Evolutionary conservation across 176 grass and related monocot species (phyloP), one percentile per base, ranked within the genome.

Genomic region (Carex cristatella): DNA sequence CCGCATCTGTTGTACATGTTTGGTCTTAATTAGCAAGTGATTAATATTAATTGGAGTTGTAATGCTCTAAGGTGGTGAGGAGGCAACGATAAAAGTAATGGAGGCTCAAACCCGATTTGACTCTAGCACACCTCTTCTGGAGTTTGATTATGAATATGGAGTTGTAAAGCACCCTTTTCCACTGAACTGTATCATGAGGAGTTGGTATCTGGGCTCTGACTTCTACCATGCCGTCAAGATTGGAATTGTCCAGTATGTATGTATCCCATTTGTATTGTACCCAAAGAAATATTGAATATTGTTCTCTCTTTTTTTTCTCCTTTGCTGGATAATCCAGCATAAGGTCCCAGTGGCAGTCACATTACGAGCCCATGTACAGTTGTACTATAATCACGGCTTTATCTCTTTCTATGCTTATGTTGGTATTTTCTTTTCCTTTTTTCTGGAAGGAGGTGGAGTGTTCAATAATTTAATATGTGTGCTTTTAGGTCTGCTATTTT

Each of bases 211-310:
- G n/a, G 96, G 96, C 89, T 81, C 88, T 2, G 96, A 98, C 61
- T 98, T 98, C 79, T 98, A 95, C 80, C 71, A 98, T 83, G 91
- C 91, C 81, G 93, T 98, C 80, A 98, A 98, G 72, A 92, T 98
- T 86, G 96, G 96, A 74, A 98, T 95, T 55, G 96, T 98, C 63
- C 96, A 98, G 89, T 95, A 98, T 95, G 96, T 98, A 95, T 15
- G 93, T 90, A 86, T 84, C 46, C 48, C 61, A 78, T 32, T 57
- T 67, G 81, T 83, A 63, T 31, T 18, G 2, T 83, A 55, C n/a
- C 18, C 5, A 35, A 18, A 57, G 10, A 32, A 78, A 56, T 78
- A 16, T 33, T 57, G 57, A 33, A 57, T 78, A 0, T 16, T 49
- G 2, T 15, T 61, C 66, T 42, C 40, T 6, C 10, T 72, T 85